A percentile compares a stretch with the other conserved stretches of the same genome.
These are phyloP conservation scores for Cymbopogon flexuosus DNA, from an alignment of 202 grass and related monocot genomes.

Conservation along the genomic window DNA sequence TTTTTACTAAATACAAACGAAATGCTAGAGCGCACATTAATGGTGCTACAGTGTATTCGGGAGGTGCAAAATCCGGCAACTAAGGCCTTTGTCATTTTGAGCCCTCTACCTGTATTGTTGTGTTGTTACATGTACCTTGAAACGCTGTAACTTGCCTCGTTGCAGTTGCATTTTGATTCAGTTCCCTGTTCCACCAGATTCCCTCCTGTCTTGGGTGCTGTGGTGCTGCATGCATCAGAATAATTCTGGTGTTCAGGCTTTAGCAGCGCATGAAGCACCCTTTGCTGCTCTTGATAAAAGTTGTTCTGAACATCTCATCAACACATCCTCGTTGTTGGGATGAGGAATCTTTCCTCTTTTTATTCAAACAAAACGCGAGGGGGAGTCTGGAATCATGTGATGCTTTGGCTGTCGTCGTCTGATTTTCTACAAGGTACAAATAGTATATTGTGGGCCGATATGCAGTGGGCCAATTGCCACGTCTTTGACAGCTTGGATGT, in stretches of 20 bases:
- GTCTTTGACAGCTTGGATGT: constrained; percentile 16
- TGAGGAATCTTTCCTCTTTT: constrained; percentile 42
- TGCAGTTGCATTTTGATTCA: not conserved
- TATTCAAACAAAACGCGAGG: constrained; percentile 24
- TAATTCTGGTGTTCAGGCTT: constrained; percentile 29
- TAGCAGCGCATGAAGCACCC: constrained; percentile 11
- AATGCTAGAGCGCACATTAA: no score
- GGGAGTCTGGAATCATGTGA: constrained; percentile 27
- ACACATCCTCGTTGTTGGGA: constrained; percentile 26
- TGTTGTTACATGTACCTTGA: not conserved
- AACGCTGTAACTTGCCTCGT: not conserved
- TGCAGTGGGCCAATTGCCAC: not conserved
- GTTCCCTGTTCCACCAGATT: not conserved
- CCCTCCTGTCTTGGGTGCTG: not conserved
- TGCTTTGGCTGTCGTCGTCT: constrained; percentile 2
- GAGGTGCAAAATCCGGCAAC: no score
- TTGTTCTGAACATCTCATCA: not conserved
- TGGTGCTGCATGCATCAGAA: constrained; percentile 16
- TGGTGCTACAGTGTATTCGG: no score
- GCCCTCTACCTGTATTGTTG: not conserved
- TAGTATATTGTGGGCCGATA: constrained; percentile 10
- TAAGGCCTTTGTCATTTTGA: not conserved
- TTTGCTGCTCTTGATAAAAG: constrained; percentile 29
- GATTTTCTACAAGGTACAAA: not conserved
- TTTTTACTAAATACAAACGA: no score